phyloP scores from a whole-genome alignment of 2,329 filamentous ascomycete genomes.

The Colletotrichum echinochloae region DNA sequence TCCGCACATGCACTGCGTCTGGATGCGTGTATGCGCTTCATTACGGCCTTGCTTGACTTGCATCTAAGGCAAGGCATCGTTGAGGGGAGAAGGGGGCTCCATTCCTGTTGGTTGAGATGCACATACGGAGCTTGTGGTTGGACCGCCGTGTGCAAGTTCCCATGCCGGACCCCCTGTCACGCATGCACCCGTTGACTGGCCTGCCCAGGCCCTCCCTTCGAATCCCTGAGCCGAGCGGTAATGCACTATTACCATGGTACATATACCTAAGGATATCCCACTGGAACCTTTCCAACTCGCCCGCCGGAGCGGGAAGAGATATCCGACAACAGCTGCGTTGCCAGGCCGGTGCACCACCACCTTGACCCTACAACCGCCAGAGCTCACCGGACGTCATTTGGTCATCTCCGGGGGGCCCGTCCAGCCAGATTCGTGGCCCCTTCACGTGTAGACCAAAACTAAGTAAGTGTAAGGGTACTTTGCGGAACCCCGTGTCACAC shows the following conservation, averaged over 20 bases:
- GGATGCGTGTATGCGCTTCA: background rate
- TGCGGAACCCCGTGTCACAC: constrained; percentile 16
- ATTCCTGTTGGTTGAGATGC: constrained; percentile 40
- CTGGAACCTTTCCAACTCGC: constrained; percentile 6
- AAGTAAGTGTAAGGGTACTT: background rate
- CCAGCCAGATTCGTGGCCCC: constrained; percentile 11
- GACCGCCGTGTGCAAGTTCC: constrained; percentile 34
- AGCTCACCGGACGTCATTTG: background rate
- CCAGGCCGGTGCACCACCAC: background rate
- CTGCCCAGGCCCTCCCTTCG: constrained; percentile 16
- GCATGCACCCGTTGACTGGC: constrained; percentile 24
- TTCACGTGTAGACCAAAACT: constrained; percentile 11
- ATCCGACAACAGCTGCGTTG: background rate
- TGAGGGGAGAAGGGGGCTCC: constrained; percentile 18
- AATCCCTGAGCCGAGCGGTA: constrained; percentile 39
- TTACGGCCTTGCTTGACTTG: constrained; percentile 38
- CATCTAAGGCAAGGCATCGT: constrained; percentile 31
- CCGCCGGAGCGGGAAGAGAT: constrained; percentile 8
- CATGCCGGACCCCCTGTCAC: constrained; percentile 25
- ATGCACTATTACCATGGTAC: constrained; percentile 24
- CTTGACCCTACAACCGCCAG: background rate
- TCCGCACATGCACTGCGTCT: constrained; percentile 11
- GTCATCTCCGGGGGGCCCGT: constrained; percentile 21
- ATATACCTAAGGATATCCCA: constrained; percentile 7
- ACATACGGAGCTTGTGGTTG: constrained; percentile 39